A percentile compares a stretch with the other conserved stretches of the same genome.
phyloP scores from a whole-genome alignment of 768 basidiomycete species.

The Trametes meyenii region DNA sequence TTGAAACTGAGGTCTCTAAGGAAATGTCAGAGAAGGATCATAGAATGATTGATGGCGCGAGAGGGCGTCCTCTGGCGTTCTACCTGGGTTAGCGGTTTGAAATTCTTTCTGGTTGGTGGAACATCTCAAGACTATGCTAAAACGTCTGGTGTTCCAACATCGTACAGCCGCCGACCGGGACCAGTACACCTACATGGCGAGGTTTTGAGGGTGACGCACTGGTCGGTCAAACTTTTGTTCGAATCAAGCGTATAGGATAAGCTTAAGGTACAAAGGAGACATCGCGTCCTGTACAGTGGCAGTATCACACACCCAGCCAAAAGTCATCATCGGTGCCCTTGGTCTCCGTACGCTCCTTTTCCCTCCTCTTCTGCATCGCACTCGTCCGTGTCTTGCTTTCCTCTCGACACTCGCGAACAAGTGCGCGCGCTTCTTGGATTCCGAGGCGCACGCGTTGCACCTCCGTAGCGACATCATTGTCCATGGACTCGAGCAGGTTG shows the following conservation, averaged over 20 bases:
- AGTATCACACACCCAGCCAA: conserved; percentile 27
- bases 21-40: not conserved
- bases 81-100: not conserved
- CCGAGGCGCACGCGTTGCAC: conserved; percentile 32
- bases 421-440: conserved; percentile 30
- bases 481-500: conserved; percentile 39
- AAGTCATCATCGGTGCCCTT: conserved; percentile 32
- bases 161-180: too few species aligned
- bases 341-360: conserved; percentile 28
- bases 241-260: too few species aligned
- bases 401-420: conserved; percentile 23
- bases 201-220: too few species aligned
- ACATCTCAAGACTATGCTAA: too few species aligned
- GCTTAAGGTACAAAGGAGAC: too few species aligned
- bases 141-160: too few species aligned
- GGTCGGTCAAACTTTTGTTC: too few species aligned
- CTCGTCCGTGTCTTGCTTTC: conserved; percentile 20
- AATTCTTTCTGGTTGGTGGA: not conserved
- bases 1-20: not conserved
- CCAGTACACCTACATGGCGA: too few species aligned
- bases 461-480: conserved; percentile 36
- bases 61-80: too few species aligned
- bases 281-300: not conserved
- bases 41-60: not conserved
- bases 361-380: conserved; percentile 16